Evolutionary conservation across 2,329 filamentous ascomycete species (phyloP).

Genomic region (Cladophialophora carrionii): DNA sequence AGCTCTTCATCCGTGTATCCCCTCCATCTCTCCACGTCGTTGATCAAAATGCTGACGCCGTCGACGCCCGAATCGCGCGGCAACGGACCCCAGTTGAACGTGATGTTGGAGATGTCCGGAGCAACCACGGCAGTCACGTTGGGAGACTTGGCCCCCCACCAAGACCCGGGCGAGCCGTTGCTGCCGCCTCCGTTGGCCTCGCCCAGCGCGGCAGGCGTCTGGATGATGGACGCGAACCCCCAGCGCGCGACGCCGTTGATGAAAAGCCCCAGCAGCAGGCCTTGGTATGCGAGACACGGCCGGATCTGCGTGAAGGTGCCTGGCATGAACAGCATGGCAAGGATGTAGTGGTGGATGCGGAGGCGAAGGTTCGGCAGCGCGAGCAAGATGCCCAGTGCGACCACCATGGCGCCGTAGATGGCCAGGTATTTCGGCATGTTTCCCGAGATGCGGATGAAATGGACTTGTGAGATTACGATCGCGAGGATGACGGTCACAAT

Average conservation of each 20-base stretch:
- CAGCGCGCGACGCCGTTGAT: slow-evolving; percentile 92
- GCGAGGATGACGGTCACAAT: slow-evolving; percentile 71
- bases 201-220: slow-evolving; percentile 73
- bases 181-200: slow-evolving; percentile 52
- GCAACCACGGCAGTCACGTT: slow-evolving; percentile 56
- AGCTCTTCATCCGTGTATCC: slow-evolving; percentile 58
- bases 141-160: slow-evolving; percentile 51
- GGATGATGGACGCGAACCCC: slow-evolving; percentile 87
- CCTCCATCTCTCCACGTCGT: slow-evolving; percentile 65
- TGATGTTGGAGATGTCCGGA: slow-evolving; percentile 46
- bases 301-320: slow-evolving; percentile 89
- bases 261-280: slow-evolving; percentile 85
- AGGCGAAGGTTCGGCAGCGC: slow-evolving; percentile 75
- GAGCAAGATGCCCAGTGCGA: slow-evolving; percentile 70
- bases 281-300: slow-evolving; percentile 82
- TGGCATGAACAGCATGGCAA: slow-evolving; percentile 81
- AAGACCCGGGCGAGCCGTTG: slow-evolving; percentile 45
- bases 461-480: slow-evolving; percentile 76
- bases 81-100: slow-evolving; percentile 49
- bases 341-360: slow-evolving; percentile 92
- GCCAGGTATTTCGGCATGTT: slow-evolving; percentile 76
- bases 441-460: slow-evolving; percentile 82
- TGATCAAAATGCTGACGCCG: slow-evolving; percentile 63
- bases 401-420: slow-evolving; percentile 71
- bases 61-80: slow-evolving; percentile 49